Percentiles rank a stretch among this genome's conserved stretches.
Conservation (phyloP, 1,139 yeast species). For the Kurtzmaniella quercitrusa region DNA sequence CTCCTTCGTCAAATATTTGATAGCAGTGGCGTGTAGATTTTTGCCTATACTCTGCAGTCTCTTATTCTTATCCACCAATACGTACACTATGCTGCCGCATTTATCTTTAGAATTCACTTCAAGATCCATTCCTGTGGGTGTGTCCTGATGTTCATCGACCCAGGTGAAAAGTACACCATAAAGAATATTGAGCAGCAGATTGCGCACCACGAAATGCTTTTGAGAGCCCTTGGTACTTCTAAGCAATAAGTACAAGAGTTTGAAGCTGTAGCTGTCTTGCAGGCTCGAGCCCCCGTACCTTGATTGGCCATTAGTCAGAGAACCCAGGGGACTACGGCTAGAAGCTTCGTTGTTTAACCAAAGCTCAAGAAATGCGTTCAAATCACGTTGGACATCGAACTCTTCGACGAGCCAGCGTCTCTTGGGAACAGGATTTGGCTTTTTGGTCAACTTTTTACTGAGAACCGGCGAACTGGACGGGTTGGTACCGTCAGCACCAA, state of each 20-base stretch:
- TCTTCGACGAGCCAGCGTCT: conserved; percentile 62
- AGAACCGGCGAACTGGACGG: conserved; percentile 1
- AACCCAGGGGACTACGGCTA: conserved; percentile 21
- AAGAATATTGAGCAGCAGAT: conserved; percentile 52
- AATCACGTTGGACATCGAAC: conserved; percentile 49
- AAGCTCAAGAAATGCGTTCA: conserved; percentile 44
- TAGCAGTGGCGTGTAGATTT: conserved; percentile 52
- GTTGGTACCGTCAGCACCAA: conserved; percentile 6
- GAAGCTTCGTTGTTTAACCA: conserved; percentile 16
- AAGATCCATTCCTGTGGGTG: conserved; percentile 13
- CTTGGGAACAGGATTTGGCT: conserved; percentile 24
- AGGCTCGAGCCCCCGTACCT: conserved; percentile 13
- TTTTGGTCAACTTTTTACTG: conserved; percentile 3
- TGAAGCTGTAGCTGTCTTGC: conserved; percentile 24
- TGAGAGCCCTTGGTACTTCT: conserved; percentile 25
- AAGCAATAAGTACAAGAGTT: conserved; percentile 29
- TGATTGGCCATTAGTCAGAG: conserved; percentile 5
- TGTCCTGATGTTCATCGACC: conserved; percentile 31
- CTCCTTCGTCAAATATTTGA: conserved; percentile 47
- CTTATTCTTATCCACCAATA: conserved; percentile 55
- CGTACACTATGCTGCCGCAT: conserved; percentile 44
- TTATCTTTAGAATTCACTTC: conserved; percentile 8
- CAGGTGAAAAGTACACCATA: conserved; percentile 60
- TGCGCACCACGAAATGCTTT: conserved; percentile 56
- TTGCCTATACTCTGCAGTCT: conserved; percentile 57